Conservation (phyloP, 306 rosid species). For the Quercus cerris region DNA sequence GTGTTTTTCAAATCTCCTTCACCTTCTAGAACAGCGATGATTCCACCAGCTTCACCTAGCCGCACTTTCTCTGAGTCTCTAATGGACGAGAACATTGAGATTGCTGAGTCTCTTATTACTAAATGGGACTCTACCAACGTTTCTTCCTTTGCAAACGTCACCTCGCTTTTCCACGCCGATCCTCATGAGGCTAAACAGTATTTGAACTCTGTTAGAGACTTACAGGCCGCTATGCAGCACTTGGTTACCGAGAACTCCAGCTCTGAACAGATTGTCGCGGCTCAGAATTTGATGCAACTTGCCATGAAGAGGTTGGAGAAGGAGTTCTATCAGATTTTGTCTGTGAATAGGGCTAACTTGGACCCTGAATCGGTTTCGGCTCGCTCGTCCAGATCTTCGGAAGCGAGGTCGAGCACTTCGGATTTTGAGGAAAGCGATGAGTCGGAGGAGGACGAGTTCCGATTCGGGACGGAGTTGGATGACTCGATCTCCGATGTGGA, state of each 20-base stretch:
- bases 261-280: slow-evolving; percentile 40
- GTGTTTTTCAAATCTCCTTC: slow-evolving; percentile 40
- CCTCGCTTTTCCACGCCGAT: slow-evolving; percentile 45
- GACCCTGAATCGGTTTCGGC: slow-evolving; percentile 50
- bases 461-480: background rate
- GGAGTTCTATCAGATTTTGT: slow-evolving; percentile 56
- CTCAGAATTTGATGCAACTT: slow-evolving; percentile 60
- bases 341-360: slow-evolving; percentile 34
- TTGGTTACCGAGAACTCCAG: slow-evolving; percentile 20
- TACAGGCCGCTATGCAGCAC: slow-evolving; percentile 68
- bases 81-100: slow-evolving; percentile 58
- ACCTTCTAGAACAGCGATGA: slow-evolving; percentile 1
- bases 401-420: slow-evolving; percentile 38
- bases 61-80: slow-evolving; percentile 44
- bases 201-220: slow-evolving; percentile 43
- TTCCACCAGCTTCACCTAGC: slow-evolving; percentile 22
- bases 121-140: slow-evolving; percentile 46
- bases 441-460: slow-evolving; percentile 51
- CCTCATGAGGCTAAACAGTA: slow-evolving; percentile 63
- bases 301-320: slow-evolving; percentile 67
- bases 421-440: slow-evolving; percentile 50
- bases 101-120: slow-evolving; percentile 44
- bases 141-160: slow-evolving; percentile 1
- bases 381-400: slow-evolving; percentile 28
- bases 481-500: slow-evolving; percentile 36